These are phyloP conservation scores for Rhodotorula babjevae DNA, from an alignment of 768 basidiomycete genomes.

Conservation along the genomic window DNA sequence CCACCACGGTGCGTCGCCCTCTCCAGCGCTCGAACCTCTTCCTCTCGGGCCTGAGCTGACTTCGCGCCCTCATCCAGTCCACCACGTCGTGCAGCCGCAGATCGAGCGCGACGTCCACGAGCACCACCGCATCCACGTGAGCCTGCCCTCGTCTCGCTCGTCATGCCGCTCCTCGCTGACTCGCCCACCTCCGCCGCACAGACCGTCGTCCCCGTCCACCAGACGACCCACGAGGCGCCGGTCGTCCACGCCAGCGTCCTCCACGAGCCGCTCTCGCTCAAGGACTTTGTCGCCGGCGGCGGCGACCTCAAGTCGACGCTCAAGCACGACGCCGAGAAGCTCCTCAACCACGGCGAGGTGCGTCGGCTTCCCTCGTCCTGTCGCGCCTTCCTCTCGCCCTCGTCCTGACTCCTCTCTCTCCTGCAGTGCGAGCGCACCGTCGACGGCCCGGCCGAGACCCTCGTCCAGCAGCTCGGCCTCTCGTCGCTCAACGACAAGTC, in stretches of 20 bases:
- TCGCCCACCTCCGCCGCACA: background rate
- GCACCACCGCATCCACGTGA: constrained; percentile 46
- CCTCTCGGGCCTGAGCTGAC: no score
- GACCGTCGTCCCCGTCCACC: constrained; percentile 46
- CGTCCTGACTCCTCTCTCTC: background rate
- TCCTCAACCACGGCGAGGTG: constrained; percentile 10
- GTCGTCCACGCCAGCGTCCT: constrained; percentile 24
- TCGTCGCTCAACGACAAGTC: background rate
- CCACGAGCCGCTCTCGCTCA: constrained; percentile 34
- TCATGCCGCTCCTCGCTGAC: background rate
- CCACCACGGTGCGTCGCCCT: constrained; percentile 9
- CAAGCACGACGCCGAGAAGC: constrained; percentile 22
- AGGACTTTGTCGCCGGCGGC: constrained; percentile 33
- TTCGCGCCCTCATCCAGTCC: background rate
- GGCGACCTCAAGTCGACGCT: constrained; percentile 33
- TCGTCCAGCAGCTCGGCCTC: constrained; percentile 2
- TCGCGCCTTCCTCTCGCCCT: background rate
- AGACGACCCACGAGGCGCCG: constrained; percentile 48
- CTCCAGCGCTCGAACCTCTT: no score
- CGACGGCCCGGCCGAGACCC: constrained; percentile 29
- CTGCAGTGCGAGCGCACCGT: constrained; percentile 22
- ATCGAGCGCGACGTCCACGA: constrained; percentile 49
- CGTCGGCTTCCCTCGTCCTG: background rate
- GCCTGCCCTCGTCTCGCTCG: background rate
- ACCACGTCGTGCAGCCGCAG: constrained; percentile 46